Evolutionary conservation across 2,329 filamentous ascomycete species (phyloP), one percentile per base, ranked within the genome.

Genomic region (Malbranchea zuffiana): DNA sequence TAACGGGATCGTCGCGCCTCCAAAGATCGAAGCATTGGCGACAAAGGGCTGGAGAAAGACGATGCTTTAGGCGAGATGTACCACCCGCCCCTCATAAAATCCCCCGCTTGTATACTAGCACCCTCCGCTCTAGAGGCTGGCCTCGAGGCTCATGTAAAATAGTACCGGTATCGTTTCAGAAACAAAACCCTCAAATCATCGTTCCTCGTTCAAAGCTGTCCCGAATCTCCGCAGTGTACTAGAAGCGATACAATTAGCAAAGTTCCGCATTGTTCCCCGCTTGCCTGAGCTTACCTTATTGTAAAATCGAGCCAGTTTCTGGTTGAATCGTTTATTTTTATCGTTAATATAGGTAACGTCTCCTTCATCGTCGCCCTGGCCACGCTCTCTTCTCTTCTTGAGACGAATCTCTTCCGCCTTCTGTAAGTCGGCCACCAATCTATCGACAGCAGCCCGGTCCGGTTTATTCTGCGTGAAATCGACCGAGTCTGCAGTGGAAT

Each of bases 251-350:
- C 33, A 35, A 28, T 43, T 21, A 42, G 40, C 15, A 23, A 16
- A 24, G 12, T 33, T n/a, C n/a, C n/a, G n/a, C n/a, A n/a, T n/a
- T n/a, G n/a, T n/a, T n/a, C n/a, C n/a, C n/a, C n/a, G n/a, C n/a
- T n/a, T 16, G 3, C 8, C 35, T 54, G 23, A 13, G 10, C 63
- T 43, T 61, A 71, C 69, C 64, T 94, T 93, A 66, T 98, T 90
- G 65, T 98, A 98, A 67, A 96, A 98, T 48, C 90, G 72, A 37
- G 81, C 71, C 60, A 98, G 68, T 67, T 98, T 96, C 67, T 93
- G 79, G 75, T 98, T 98, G 69, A 98, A 98, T 71, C 95, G 86
- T 71, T 96, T 96, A 71, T 98, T 98, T 80, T 98, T 95, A 65
- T 95, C 86, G 65, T 98, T 98, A 74, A 98, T 98, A 63, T 94